These are phyloP conservation scores for Raphanus sativus DNA, from an alignment of 345 rosid species.

Conservation along the genomic window DNA sequence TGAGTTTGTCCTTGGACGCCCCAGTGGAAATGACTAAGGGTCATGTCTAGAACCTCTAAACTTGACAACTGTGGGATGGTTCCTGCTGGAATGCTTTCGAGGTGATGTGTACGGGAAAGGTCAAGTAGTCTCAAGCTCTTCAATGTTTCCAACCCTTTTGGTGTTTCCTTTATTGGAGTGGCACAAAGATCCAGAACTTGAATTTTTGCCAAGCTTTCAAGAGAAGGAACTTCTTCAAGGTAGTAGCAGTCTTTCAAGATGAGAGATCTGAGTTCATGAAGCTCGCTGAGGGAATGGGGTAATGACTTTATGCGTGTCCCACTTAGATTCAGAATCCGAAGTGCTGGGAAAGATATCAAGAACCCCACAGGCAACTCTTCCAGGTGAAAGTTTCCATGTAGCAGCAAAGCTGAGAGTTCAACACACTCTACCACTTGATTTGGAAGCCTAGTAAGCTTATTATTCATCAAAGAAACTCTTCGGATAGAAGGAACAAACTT, in stretches of 20 bases:
- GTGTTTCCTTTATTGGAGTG: constrained; percentile 38
- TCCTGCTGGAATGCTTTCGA: constrained; percentile 38
- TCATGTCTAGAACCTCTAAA: constrained; percentile 50
- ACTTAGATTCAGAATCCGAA: constrained; percentile 41
- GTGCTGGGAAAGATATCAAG: constrained; percentile 37
- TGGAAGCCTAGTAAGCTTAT: constrained; percentile 30
- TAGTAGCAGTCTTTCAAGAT: constrained; percentile 38
- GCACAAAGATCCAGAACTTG: constrained; percentile 46
- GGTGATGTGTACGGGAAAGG: constrained; percentile 45
- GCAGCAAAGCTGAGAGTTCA: constrained; percentile 34
- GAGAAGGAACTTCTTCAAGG: constrained; percentile 42
- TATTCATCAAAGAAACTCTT: constrained; percentile 52
- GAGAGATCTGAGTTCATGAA: constrained; percentile 39
- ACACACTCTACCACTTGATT: constrained; percentile 18
- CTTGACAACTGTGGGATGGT: constrained; percentile 33
- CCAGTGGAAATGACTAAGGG: constrained; percentile 46
- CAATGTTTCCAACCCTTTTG: constrained; percentile 39
- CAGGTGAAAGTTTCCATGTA: constrained; percentile 41
- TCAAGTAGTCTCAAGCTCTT: constrained; percentile 35
- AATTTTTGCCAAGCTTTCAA: constrained; percentile 38
- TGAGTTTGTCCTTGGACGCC: constrained; percentile 28
- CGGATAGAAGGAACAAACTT: constrained; percentile 32
- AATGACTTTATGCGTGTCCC: constrained; percentile 38
- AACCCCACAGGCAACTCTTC: constrained; percentile 29
- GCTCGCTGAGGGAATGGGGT: constrained; percentile 32